Evolutionary conservation across 371 early-diverging fungal species (phyloP).

Genomic region (Amoeboaphelidium protococcarum): DNA sequence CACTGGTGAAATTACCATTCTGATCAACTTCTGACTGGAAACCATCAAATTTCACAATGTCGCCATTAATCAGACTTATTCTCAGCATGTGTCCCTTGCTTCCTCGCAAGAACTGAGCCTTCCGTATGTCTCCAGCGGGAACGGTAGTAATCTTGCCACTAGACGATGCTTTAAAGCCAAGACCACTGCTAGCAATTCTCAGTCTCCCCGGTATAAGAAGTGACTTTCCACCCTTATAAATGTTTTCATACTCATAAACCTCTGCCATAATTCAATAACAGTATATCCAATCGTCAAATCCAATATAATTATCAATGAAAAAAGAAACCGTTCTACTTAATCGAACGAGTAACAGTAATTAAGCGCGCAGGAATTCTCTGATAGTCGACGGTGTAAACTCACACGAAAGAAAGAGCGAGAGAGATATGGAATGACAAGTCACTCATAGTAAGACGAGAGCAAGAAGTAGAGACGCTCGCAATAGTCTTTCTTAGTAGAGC

Average conservation of each 20-base stretch:
- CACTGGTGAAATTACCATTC: background rate
- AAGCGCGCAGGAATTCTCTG: too few species aligned
- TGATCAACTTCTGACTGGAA: conserved; percentile 38
- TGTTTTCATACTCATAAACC: conserved; percentile 13
- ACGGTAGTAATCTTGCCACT: conserved; percentile 28
- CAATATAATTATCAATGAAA: too few species aligned
- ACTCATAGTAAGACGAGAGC: too few species aligned
- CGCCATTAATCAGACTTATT: conserved; percentile 35
- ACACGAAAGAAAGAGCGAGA: too few species aligned
- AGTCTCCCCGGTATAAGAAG: conserved; percentile 3
- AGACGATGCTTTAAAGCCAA: conserved; percentile 48
- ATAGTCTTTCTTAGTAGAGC: too few species aligned
- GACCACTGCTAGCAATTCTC: conserved; percentile 34
- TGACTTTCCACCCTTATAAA: conserved; percentile 12
- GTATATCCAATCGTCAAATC: too few species aligned
- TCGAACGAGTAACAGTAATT: too few species aligned
- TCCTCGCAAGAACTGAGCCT: conserved; percentile 42
- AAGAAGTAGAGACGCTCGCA: too few species aligned
- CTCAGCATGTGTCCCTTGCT: conserved; percentile 60
- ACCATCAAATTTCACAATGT: conserved; percentile 57
- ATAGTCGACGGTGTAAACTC: too few species aligned
- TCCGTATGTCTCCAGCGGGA: conserved; percentile 31
- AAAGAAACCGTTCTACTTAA: too few species aligned
- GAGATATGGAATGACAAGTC: too few species aligned
- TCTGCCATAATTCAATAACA: too few species aligned